Percentiles rank a stretch among this genome's conserved stretches.
phyloP scores from a whole-genome alignment of 2,329 filamentous ascomycete genomes.

The Sarocladium kiliense region DNA sequence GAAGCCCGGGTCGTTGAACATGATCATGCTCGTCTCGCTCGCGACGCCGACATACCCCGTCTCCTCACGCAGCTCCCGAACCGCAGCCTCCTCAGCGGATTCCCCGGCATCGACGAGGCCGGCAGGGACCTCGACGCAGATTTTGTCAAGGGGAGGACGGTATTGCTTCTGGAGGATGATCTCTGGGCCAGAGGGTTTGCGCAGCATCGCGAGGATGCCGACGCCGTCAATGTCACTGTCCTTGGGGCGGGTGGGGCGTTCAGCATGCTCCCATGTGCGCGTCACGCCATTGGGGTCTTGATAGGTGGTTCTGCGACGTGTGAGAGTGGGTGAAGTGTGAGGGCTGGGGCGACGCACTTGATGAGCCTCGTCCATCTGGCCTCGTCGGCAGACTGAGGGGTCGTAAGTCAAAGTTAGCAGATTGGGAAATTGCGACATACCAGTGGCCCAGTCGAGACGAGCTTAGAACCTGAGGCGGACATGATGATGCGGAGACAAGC shows the following conservation, averaged over 20 bases:
- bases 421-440: constrained; percentile 24
- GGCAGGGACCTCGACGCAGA: constrained; percentile 60
- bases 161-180: constrained; percentile 64
- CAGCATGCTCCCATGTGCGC: constrained; percentile 67
- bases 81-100: constrained; percentile 54
- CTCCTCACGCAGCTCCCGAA: constrained; percentile 62
- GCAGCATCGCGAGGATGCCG: constrained; percentile 65
- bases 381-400: constrained; percentile 39
- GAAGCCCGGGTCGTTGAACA: constrained; percentile 63
- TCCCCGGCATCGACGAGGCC: constrained; percentile 60
- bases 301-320: constrained; percentile 50
- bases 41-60: constrained; percentile 58
- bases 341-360: constrained; percentile 35
- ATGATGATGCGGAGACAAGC: too few species aligned
- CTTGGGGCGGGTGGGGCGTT: constrained; percentile 62
- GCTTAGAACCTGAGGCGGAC: constrained; percentile 37
- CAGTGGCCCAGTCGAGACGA: constrained; percentile 38
- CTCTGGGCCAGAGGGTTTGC: constrained; percentile 46
- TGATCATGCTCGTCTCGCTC: constrained; percentile 55
- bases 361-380: constrained; percentile 57
- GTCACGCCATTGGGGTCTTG: constrained; percentile 53
- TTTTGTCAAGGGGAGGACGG: constrained; percentile 53
- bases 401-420: neutral
- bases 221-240: constrained; percentile 64
- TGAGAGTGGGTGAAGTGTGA: neutral